Evolutionary conservation across 2,329 filamentous ascomycete genomes (phyloP).

Genomic region (Colletotrichum siamense): DNA sequence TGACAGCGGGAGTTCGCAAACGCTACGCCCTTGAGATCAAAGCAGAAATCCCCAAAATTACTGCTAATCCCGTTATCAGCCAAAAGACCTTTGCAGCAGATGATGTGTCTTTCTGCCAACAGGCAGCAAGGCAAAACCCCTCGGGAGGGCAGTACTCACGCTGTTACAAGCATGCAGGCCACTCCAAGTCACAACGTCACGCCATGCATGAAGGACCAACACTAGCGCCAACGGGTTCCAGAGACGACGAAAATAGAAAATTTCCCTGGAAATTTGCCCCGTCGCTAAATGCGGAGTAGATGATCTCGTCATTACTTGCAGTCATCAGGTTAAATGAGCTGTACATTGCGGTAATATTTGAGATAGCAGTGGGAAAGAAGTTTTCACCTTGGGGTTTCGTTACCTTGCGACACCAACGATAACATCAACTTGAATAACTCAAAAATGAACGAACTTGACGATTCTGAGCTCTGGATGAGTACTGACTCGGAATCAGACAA

Average conservation of each 20-base stretch:
- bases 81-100: neutral
- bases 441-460: neutral
- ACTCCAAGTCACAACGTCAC: neutral
- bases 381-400: neutral
- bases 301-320: neutral
- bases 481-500: neutral
- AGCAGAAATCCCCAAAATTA: neutral
- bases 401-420: neutral
- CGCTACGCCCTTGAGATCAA: neutral
- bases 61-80: neutral
- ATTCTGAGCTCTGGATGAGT: neutral
- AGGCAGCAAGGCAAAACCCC: neutral
- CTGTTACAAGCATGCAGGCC: neutral
- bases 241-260: neutral
- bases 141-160: neutral
- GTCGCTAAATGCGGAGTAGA: neutral
- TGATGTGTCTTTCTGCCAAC: neutral
- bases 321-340: neutral
- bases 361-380: rapidly evolving
- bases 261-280: neutral
- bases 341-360: neutral
- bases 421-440: neutral
- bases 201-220: neutral
- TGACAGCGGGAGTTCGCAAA: neutral
- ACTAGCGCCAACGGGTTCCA: neutral